A percentile compares a stretch with the other conserved stretches of the same genome.
Conservation (phyloP, 768 basidiomycete genomes). For the Cystofilobasidium macerans region DNA sequence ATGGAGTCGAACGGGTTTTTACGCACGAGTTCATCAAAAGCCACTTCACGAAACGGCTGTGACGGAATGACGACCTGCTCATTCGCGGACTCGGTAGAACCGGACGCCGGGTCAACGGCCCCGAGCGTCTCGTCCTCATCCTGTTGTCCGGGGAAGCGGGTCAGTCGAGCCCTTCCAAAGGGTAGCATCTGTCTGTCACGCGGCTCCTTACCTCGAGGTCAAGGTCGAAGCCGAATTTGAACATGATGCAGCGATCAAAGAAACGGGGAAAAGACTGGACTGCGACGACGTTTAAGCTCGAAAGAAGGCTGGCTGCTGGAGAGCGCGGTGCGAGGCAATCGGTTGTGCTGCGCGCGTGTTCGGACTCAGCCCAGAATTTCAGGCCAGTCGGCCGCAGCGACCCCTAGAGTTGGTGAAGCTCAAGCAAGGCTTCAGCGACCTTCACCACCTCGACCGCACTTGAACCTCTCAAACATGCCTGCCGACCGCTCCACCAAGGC, state of each 20-base stretch:
- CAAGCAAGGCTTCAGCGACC: too few species aligned
- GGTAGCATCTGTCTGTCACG: too few species aligned
- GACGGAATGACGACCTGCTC: not conserved
- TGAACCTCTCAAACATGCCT: constrained; percentile 2
- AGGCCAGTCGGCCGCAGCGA: too few species aligned
- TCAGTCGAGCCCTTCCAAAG: too few species aligned
- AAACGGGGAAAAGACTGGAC: not conserved
- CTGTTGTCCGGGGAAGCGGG: constrained; percentile 28
- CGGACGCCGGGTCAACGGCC: constrained; percentile 3
- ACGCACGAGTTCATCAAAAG: constrained; percentile 24
- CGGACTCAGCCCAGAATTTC: too few species aligned
- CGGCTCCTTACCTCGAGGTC: constrained; percentile 41
- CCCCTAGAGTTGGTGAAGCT: too few species aligned
- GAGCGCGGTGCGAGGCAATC: too few species aligned
- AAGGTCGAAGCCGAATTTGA: constrained; percentile 61
- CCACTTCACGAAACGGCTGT: constrained; percentile 16
- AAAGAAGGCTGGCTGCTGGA: too few species aligned
- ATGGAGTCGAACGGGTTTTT: too few species aligned
- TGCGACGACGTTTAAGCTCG: too few species aligned
- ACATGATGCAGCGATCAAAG: constrained; percentile 41
- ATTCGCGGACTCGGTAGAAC: not conserved
- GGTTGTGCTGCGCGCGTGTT: too few species aligned
- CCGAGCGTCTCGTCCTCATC: constrained; percentile 12
- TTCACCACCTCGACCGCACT: not conserved
- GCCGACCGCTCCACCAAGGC: constrained; percentile 13